Percentiles rank a stretch among this genome's conserved stretches.
Conservation (phyloP, 2,329 filamentous ascomycete genomes). For the Diaporthe aspalathi region DNA sequence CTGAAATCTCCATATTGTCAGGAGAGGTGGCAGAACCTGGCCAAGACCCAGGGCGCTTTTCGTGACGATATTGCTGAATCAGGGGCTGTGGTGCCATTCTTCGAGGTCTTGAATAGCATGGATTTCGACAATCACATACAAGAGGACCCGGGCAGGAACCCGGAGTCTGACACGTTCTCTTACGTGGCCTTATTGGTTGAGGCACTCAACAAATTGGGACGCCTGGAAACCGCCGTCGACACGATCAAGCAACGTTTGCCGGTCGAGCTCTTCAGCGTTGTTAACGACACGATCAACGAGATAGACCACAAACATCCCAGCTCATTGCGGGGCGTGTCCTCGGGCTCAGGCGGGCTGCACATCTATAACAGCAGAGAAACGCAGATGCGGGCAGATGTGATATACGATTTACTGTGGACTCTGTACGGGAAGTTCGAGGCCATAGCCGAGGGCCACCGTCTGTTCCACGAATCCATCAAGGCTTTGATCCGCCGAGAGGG, state of each 20-base stretch:
- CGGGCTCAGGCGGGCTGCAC: slow-evolving; percentile 66
- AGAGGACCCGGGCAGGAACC: slow-evolving; percentile 92
- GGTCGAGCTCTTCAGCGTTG: slow-evolving; percentile 91
- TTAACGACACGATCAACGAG: slow-evolving; percentile 94
- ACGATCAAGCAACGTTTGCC: slow-evolving; percentile 92
- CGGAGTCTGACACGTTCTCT: slow-evolving; percentile 93
- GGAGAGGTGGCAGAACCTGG: slow-evolving; percentile 89
- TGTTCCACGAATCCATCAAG: slow-evolving; percentile 91
- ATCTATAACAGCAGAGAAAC: slow-evolving; percentile 77
- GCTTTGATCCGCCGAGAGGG: slow-evolving; percentile 88
- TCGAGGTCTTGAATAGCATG: slow-evolving; percentile 68
- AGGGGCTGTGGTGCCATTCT: slow-evolving; percentile 64
- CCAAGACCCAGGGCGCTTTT: slow-evolving; percentile 70
- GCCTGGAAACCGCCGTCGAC: slow-evolving; percentile 87
- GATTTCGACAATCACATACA: slow-evolving; percentile 72
- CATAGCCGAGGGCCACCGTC: slow-evolving; percentile 93
- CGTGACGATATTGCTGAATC: slow-evolving; percentile 61
- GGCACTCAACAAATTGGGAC: slow-evolving; percentile 87
- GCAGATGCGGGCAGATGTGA: slow-evolving; percentile 82
- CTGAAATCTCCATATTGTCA: slow-evolving; percentile 98
- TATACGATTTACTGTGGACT: slow-evolving; percentile 91
- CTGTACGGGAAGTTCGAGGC: slow-evolving; percentile 97
- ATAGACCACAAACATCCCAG: slow-evolving; percentile 94
- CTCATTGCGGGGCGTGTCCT: slow-evolving; percentile 70
- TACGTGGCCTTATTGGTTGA: slow-evolving; percentile 92